Percentiles rank a stretch among this genome's conserved stretches.
phyloP scores from a whole-genome alignment of 2,329 filamentous ascomycete species.

The Chrysosporium keratinophilum region DNA sequence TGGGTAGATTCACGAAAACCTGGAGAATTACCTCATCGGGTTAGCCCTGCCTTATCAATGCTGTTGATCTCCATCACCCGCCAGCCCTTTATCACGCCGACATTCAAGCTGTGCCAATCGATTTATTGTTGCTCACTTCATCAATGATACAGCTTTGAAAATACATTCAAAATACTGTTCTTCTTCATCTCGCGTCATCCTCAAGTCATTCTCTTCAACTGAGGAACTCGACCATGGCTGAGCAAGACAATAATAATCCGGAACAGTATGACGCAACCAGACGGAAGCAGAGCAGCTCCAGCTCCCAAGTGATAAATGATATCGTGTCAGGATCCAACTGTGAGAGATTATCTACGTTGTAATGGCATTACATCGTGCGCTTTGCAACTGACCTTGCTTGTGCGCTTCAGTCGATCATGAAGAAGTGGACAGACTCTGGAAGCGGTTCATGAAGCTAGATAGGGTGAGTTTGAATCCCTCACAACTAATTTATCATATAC shows the following conservation, averaged over 20 bases:
- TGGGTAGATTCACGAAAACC: slow-evolving; percentile 18
- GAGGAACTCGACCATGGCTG: neutral
- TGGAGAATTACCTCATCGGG: slow-evolving; percentile 14
- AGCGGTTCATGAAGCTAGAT: slow-evolving; percentile 98
- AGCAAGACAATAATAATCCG: slow-evolving; percentile 2
- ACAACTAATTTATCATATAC: neutral
- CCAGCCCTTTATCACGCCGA: neutral
- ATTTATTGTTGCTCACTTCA: neutral
- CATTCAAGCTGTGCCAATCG: neutral
- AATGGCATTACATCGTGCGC: neutral
- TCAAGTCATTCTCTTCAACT: neutral
- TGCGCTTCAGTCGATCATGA: slow-evolving; percentile 71
- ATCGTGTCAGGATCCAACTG: slow-evolving; percentile 97
- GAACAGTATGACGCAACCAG: slow-evolving; percentile 4
- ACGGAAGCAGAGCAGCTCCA: slow-evolving; percentile 38
- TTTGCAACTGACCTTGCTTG: slow-evolving; percentile 5
- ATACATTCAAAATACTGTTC: neutral
- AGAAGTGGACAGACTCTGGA: slow-evolving; percentile 88
- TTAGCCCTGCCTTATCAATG: slow-evolving; percentile 10
- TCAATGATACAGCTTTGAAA: slow-evolving; percentile 1
- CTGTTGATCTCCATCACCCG: slow-evolving; percentile 1
- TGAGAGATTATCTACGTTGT: slow-evolving; percentile 38
- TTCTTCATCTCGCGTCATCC: neutral
- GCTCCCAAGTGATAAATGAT: slow-evolving; percentile 70
- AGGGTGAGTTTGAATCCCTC: slow-evolving; percentile 50